These are phyloP conservation scores for Teunomyces funiuensis DNA, from an alignment of 805 yeast species.

Conservation along the genomic window DNA sequence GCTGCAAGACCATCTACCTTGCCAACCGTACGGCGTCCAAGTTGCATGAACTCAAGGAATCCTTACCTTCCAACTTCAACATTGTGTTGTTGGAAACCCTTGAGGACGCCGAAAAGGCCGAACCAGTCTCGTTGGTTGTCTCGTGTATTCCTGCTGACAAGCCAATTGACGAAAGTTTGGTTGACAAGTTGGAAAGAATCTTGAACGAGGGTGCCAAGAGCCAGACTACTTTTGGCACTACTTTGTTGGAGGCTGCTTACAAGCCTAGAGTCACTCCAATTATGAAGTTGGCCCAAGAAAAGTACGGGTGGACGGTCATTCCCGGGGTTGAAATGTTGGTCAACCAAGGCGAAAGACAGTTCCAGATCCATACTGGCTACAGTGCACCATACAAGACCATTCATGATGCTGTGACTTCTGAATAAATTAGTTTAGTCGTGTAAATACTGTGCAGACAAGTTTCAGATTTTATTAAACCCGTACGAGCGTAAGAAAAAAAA, in stretches of 20 bases:
- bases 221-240: slow-evolving; percentile 44
- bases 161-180: slow-evolving; percentile 57
- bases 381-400: slow-evolving; percentile 62
- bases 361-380: slow-evolving; percentile 69
- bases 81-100: slow-evolving; percentile 55
- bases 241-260: slow-evolving; percentile 89
- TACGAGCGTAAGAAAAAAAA: not conserved
- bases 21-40: slow-evolving; percentile 77
- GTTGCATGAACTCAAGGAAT: slow-evolving; percentile 53
- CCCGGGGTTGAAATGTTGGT: slow-evolving; percentile 92
- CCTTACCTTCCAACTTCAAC: slow-evolving; percentile 61
- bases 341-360: slow-evolving; percentile 90
- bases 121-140: slow-evolving; percentile 58
- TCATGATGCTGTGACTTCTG: slow-evolving; percentile 53
- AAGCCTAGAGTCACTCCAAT: slow-evolving; percentile 85
- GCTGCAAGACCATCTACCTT: slow-evolving; percentile 74
- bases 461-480: not conserved
- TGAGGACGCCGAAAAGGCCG: slow-evolving; percentile 45
- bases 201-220: slow-evolving; percentile 41
- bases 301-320: slow-evolving; percentile 73
- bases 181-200: slow-evolving; percentile 47
- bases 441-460: slow-evolving; percentile 18
- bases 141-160: slow-evolving; percentile 84
- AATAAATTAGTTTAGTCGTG: no score
- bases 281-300: slow-evolving; percentile 69